phyloP scores from a whole-genome alignment of 176 grass and related monocot genomes.

The Eragrostis curvula region DNA sequence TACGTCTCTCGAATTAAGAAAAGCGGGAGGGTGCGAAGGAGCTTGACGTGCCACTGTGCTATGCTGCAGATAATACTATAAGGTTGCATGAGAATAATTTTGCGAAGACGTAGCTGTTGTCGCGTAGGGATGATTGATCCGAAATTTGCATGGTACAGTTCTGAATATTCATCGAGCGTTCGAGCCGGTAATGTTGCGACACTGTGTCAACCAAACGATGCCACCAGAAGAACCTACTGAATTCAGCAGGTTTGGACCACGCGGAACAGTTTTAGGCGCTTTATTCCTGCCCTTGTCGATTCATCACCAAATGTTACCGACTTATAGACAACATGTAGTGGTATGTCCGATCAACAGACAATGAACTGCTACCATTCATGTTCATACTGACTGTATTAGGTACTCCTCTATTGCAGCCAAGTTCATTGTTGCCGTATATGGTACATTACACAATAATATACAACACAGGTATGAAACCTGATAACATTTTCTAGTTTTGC shows the following conservation, averaged over 20 bases:
- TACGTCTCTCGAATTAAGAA: not conserved
- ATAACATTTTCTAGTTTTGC: not conserved
- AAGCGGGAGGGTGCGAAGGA: not conserved
- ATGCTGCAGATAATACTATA: not conserved
- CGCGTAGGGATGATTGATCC: constrained; percentile 11
- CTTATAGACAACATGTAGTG: not conserved
- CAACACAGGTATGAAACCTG: not conserved
- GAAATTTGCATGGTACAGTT: not conserved
- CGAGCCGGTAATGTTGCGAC: not conserved
- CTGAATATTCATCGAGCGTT: not conserved
- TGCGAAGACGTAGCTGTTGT: not conserved
- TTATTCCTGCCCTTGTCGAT: not conserved
- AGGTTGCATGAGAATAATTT: not conserved
- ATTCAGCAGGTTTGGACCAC: constrained; percentile 9
- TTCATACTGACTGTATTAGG: not conserved
- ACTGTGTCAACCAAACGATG: not conserved
- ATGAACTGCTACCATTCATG: not conserved
- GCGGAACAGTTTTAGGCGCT: not conserved
- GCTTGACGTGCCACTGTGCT: constrained; percentile 2
- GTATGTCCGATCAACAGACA: not conserved
- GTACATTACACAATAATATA: too few species aligned
- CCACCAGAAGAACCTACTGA: not conserved
- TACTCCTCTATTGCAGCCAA: not conserved
- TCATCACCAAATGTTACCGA: constrained; percentile 1
- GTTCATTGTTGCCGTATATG: not conserved